Conservation (phyloP, 192 early-diverging fungal species). For the Diversispora eburnea region DNA sequence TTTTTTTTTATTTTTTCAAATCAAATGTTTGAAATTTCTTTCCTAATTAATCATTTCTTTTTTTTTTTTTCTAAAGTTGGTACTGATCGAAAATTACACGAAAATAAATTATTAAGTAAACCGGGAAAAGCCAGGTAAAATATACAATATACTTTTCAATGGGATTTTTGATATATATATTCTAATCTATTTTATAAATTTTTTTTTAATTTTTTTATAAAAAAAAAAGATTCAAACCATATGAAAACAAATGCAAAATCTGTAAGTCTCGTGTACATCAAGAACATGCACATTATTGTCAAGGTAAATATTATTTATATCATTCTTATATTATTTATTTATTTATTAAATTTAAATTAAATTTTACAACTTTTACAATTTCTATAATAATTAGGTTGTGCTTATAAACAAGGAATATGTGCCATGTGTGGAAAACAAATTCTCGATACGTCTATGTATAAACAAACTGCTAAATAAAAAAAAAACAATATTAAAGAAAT, state of each 20-base stretch:
- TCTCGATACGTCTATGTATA: conserved; percentile 53
- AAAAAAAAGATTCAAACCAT: conserved; percentile 51
- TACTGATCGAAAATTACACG: conserved; percentile 51
- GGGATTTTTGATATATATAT: neutral
- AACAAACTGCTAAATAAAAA: conserved; percentile 52
- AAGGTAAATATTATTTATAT: conserved; percentile 43
- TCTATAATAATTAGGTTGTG: conserved; percentile 37
- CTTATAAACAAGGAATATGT: conserved; percentile 62
- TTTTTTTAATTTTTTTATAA: conserved; percentile 10
- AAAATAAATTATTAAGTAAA: conserved; percentile 59
- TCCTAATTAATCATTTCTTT: neutral
- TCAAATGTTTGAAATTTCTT: neutral
- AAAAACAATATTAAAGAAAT: too few relatives aligned
- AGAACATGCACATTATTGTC: conserved; percentile 58
- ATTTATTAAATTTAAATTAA: neutral
- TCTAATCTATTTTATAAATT: conserved; percentile 2
- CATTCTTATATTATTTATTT: neutral
- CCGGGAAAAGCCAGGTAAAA: conserved; percentile 47
- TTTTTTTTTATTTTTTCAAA: neutral
- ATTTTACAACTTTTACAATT: too few relatives aligned
- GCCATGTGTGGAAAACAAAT: conserved; percentile 60
- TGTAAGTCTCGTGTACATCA: conserved; percentile 60
- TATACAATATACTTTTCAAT: neutral
- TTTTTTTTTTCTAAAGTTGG: conserved; percentile 10
- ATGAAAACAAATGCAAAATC: conserved; percentile 57